phyloP scores from a whole-genome alignment of 176 grass and related monocot species.

The Triticum timopheevii region DNA sequence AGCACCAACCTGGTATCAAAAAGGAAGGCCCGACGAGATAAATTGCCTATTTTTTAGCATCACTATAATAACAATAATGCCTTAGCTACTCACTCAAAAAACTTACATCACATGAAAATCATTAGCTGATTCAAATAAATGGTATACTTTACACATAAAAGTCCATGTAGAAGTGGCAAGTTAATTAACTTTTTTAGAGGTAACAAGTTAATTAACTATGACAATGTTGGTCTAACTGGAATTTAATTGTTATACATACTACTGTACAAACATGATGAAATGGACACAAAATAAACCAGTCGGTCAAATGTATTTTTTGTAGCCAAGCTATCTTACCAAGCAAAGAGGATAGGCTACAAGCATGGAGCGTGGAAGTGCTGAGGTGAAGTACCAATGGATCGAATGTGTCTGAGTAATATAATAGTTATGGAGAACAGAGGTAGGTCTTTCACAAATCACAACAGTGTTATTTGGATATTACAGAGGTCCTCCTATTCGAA shows the following conservation, averaged over 20 bases:
- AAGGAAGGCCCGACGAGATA: conserved; percentile 26
- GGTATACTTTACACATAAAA: neutral
- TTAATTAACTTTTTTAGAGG: neutral
- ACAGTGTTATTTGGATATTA: neutral
- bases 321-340: conserved; percentile 55
- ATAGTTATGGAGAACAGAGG: conserved; percentile 41
- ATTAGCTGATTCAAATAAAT: neutral
- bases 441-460: neutral
- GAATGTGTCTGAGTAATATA: conserved; percentile 69
- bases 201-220: neutral
- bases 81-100: conserved; percentile 16
- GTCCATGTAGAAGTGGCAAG: neutral
- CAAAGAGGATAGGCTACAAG: conserved; percentile 92
- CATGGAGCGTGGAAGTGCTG: conserved; percentile 86
- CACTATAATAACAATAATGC: conserved; percentile 11
- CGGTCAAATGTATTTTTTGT: neutral
- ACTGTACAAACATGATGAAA: neutral
- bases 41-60: neutral
- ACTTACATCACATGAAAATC: conserved; percentile 2
- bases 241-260: neutral
- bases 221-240: neutral
- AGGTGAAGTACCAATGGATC: conserved; percentile 97
- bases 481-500: neutral
- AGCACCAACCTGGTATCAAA: conserved; percentile 64
- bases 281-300: neutral